Evolutionary conservation across 768 basidiomycete species (phyloP).

Genomic region (Rhizopogon vesiculosus): DNA sequence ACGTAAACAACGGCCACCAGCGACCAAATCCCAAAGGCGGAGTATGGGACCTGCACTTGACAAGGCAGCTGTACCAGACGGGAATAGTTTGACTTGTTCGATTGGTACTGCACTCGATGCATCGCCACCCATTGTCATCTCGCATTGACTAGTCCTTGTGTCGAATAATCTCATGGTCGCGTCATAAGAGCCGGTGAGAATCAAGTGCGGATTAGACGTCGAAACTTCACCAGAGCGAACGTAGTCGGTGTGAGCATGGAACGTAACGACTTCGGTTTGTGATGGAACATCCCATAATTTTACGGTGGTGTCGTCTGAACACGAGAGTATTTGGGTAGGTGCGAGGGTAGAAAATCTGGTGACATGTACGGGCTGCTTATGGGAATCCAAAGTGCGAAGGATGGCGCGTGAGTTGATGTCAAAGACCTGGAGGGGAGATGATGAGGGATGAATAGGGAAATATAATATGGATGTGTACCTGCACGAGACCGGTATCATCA

Average conservation of each 20-base stretch:
- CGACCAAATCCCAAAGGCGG: conserved; percentile 92
- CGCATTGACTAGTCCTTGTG: conserved; percentile 73
- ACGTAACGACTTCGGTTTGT: conserved; percentile 71
- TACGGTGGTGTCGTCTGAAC: conserved; percentile 94
- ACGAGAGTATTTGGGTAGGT: conserved; percentile 84
- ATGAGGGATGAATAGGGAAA: conserved; percentile 1
- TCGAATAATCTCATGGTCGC: conserved; percentile 87
- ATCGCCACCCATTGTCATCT: conserved; percentile 69
- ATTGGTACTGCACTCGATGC: conserved; percentile 49
- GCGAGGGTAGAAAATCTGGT: conserved; percentile 83
- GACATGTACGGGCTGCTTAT: conserved; percentile 96
- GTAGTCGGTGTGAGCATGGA: conserved; percentile 89
- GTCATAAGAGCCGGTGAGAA: conserved; percentile 95
- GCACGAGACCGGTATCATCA: conserved; percentile 88
- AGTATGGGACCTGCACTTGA: conserved; percentile 91
- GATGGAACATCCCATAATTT: conserved; percentile 95
- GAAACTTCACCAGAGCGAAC: conserved; percentile 91
- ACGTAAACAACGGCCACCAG: conserved; percentile 82
- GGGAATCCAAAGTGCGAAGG: conserved; percentile 84
- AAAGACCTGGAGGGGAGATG: conserved; percentile 56
- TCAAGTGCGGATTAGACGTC: conserved; percentile 71
- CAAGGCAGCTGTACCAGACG: conserved; percentile 79
- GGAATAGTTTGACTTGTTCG: conserved; percentile 91
- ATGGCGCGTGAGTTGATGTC: conserved; percentile 93
- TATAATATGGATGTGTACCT: conserved; percentile 32